Evolutionary conservation across 2,329 filamentous ascomycete genomes (phyloP).

Genomic region (Talaromyces atroroseus): DNA sequence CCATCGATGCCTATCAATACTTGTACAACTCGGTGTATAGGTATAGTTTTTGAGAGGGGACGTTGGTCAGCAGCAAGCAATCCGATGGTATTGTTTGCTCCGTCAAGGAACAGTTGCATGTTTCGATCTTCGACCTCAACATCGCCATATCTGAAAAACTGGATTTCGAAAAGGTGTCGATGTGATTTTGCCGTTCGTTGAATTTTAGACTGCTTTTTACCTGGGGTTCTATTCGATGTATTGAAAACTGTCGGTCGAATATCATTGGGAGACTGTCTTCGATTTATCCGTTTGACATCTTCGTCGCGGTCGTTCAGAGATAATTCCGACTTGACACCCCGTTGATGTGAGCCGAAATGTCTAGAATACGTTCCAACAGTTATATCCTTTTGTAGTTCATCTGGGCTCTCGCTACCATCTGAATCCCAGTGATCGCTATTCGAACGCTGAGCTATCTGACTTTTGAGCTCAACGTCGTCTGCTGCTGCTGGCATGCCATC

Average conservation of each 20-base stretch:
- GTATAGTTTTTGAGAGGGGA: slow-evolving; percentile 11
- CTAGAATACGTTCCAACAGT: slow-evolving; percentile 22
- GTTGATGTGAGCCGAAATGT: slow-evolving; percentile 12
- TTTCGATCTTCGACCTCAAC: slow-evolving; percentile 12
- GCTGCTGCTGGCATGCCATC: not conserved
- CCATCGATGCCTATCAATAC: slow-evolving; percentile 17
- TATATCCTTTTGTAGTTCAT: slow-evolving; percentile 35
- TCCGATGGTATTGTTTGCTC: slow-evolving; percentile 9
- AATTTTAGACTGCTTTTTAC: not conserved
- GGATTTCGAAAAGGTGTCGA: slow-evolving; percentile 16
- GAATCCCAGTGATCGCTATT: slow-evolving; percentile 9
- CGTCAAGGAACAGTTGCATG: slow-evolving; percentile 14
- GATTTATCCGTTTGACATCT: slow-evolving; percentile 3
- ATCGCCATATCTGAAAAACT: slow-evolving; percentile 21
- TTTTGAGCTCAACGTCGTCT: not conserved
- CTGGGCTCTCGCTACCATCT: slow-evolving; percentile 31
- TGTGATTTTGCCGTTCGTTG: slow-evolving; percentile 3
- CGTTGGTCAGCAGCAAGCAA: slow-evolving; percentile 1
- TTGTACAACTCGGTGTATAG: slow-evolving; percentile 20
- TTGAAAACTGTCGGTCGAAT: slow-evolving; percentile 28
- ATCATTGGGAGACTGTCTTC: slow-evolving; percentile 26
- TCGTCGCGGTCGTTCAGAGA: slow-evolving; percentile 5
- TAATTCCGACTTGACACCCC: slow-evolving; percentile 5
- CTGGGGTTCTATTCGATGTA: slow-evolving; percentile 13
- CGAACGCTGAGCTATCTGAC: not conserved